Conservation (phyloP, 2,329 filamentous ascomycete species). For the Fonsecaea pugnacius region DNA sequence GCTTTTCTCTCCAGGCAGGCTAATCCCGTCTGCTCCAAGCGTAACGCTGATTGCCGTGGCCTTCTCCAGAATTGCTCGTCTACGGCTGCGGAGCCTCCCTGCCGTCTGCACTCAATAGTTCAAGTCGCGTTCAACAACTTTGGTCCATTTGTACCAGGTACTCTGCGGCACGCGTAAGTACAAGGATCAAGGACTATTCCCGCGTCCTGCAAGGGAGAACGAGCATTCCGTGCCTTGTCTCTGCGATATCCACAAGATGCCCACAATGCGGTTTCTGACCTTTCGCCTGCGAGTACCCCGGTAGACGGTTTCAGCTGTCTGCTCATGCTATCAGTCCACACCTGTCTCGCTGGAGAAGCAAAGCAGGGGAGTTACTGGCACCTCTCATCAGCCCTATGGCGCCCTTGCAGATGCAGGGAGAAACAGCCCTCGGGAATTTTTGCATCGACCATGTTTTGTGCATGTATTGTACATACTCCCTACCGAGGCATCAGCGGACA, state of each 20-base stretch:
- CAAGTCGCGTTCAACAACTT: not conserved
- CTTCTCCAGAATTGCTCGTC: not conserved
- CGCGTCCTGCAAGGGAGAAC: not conserved
- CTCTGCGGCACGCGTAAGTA: not conserved
- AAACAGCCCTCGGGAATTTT: not conserved
- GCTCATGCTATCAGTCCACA: not conserved
- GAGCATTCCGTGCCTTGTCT: not conserved
- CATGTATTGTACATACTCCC: no score
- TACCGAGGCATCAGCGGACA: slow-evolving; percentile 4
- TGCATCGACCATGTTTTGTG: not conserved
- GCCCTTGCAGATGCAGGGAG: not conserved
- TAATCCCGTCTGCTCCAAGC: not conserved
- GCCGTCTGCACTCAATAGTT: not conserved
- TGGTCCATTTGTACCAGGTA: not conserved
- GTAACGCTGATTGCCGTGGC: slow-evolving; percentile 3
- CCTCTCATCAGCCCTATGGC: not conserved
- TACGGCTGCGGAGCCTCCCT: not conserved
- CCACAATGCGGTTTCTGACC: not conserved
- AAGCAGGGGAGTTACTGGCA: not conserved
- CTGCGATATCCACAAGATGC: not conserved
- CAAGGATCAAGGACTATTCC: not conserved
- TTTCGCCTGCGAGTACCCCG: not conserved
- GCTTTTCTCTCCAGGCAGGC: not conserved
- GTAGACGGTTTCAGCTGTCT: slow-evolving; percentile 2
- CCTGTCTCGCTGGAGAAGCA: no score